These are phyloP conservation scores for Malus sylvestris DNA, from an alignment of 306 rosid genomes.

Conservation along the genomic window DNA sequence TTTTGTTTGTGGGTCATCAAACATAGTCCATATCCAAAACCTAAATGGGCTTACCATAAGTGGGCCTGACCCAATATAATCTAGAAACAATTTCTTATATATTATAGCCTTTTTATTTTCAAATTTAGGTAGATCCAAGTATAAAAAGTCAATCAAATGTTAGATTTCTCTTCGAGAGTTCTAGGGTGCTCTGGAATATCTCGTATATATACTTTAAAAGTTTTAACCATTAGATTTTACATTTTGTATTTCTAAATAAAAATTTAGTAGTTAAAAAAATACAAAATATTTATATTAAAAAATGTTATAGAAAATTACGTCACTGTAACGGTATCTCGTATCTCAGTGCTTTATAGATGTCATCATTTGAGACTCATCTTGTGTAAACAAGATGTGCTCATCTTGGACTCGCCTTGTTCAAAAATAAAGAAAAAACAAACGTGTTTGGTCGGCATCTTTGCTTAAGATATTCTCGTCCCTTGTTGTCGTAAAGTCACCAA, in stretches of 20 bases:
- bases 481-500: conserved; percentile 49
- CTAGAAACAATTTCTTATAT: background rate
- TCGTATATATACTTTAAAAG: no score
- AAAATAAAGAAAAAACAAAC: background rate
- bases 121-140: no score
- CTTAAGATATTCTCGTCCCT: conserved; percentile 46
- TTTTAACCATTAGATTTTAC: no score
- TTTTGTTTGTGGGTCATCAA: background rate
- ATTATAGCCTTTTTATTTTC: background rate
- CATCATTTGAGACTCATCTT: no score
- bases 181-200: no score
- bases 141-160: no score
- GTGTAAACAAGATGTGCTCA: background rate
- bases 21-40: background rate
- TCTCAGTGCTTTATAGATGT: background rate
- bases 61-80: background rate
- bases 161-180: no score
- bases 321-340: no score
- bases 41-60: no score
- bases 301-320: accelerated
- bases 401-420: background rate
- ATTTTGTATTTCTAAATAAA: no score
- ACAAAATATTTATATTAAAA: no score
- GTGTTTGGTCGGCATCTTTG: conserved; percentile 33
- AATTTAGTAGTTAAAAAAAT: no score